Evolutionary conservation across 192 early-diverging fungal genomes (phyloP).

Genomic region (Physocladia obscura): DNA sequence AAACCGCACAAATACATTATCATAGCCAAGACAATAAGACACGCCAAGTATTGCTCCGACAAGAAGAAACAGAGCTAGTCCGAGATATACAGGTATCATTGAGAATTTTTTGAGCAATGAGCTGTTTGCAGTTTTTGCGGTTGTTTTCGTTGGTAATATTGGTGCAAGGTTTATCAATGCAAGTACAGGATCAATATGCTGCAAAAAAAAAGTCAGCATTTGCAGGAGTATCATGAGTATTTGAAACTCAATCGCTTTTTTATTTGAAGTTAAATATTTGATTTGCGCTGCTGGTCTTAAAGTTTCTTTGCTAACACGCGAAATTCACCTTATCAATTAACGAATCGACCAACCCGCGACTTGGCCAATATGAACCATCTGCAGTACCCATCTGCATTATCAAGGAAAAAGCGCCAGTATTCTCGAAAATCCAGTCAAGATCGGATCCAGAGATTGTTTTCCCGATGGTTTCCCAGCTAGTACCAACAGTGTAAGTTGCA

Average conservation of each 20-base stretch:
- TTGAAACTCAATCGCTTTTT: too few relatives aligned
- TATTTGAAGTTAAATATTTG: too few relatives aligned
- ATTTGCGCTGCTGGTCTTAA: too few relatives aligned
- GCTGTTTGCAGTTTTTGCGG: constrained; percentile 5
- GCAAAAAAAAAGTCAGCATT: too few relatives aligned
- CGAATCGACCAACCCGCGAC: neutral
- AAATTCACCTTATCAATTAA: constrained; percentile 24
- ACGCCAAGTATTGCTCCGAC: neutral
- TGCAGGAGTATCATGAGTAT: too few relatives aligned
- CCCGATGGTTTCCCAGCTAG: constrained; percentile 19
- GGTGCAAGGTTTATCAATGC: constrained; percentile 1
- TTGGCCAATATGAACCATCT: constrained; percentile 25
- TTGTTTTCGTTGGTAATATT: constrained; percentile 16
- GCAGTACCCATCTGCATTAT: constrained; percentile 27
- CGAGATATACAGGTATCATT: constrained; percentile 20
- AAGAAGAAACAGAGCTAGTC: neutral
- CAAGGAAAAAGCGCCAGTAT: constrained; percentile 15
- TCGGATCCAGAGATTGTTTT: constrained; percentile 32
- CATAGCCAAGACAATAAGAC: constrained; percentile 28
- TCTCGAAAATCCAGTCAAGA: constrained; percentile 35
- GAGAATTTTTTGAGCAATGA: constrained; percentile 11
- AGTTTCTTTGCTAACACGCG: too few relatives aligned
- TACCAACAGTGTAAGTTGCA: constrained; percentile 9
- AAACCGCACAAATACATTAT: constrained; percentile 17
- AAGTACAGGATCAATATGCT: constrained; percentile 21